Evolutionary conservation across 768 basidiomycete species (phyloP).

Genomic region (Chalciporus chontae): DNA sequence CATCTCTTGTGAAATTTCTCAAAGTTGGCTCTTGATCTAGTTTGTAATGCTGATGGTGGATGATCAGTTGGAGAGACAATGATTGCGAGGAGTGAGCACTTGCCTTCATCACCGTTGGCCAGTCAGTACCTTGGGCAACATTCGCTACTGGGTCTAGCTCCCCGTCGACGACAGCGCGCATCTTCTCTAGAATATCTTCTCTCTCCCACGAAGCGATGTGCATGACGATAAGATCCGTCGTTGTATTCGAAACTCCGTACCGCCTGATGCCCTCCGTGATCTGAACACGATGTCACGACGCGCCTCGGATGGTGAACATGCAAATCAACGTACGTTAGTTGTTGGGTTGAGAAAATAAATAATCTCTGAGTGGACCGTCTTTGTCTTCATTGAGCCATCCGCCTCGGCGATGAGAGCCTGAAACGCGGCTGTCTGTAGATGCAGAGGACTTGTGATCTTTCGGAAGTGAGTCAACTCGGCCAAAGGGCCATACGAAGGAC

Average conservation of each 20-base stretch:
- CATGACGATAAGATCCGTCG: conserved; percentile 67
- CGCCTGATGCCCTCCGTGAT: conserved; percentile 86
- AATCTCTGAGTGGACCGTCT: conserved; percentile 88
- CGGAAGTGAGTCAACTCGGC: not conserved
- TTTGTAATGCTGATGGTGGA: conserved; percentile 63
- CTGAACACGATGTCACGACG: conserved; percentile 35
- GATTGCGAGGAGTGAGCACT: conserved; percentile 9
- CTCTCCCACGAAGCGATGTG: conserved; percentile 48
- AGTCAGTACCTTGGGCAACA: conserved; percentile 57
- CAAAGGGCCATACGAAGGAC: conserved; percentile 28
- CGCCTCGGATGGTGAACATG: not conserved
- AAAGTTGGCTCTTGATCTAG: conserved; percentile 51
- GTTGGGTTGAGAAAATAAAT: conserved; percentile 85
- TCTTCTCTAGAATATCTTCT: conserved; percentile 44
- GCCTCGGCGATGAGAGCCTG: conserved; percentile 73
- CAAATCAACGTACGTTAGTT: conserved; percentile 59
- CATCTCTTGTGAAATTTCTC: conserved; percentile 33
- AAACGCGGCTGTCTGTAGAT: conserved; percentile 80
- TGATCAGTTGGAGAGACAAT: not conserved
- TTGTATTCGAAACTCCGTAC: conserved; percentile 75
- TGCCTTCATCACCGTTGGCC: conserved; percentile 73
- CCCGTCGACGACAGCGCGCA: conserved; percentile 60
- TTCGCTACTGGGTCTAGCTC: conserved; percentile 44
- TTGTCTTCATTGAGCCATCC: conserved; percentile 64
- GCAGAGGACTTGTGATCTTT: conserved; percentile 80